These are phyloP conservation scores for Colletotrichum chrysophilum DNA, from an alignment of 2,329 filamentous ascomycete genomes.

Conservation along the genomic window DNA sequence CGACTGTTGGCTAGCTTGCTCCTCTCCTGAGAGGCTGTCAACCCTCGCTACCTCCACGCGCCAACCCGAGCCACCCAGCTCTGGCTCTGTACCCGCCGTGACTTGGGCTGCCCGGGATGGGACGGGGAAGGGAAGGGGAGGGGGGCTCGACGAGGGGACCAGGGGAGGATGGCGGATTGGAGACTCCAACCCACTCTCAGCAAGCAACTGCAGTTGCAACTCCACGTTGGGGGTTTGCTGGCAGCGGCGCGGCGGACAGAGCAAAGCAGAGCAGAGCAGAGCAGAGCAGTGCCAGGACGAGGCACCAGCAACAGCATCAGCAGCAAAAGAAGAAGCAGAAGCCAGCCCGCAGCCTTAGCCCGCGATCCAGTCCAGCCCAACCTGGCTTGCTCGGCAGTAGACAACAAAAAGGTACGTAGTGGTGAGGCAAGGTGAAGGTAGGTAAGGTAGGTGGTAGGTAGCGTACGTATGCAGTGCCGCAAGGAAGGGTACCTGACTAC, in stretches of 20 bases:
- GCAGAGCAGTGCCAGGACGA: not conserved
- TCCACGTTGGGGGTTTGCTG: constrained; percentile 7
- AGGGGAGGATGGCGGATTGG: constrained; percentile 1
- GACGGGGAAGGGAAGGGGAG: constrained; percentile 7
- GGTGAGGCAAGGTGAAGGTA: not conserved
- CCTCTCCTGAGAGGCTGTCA: constrained; percentile 17
- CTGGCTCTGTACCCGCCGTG: constrained; percentile 9
- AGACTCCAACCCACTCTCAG: not conserved
- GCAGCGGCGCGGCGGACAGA: not conserved
- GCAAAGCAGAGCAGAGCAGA: not conserved
- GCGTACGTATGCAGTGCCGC: not conserved
- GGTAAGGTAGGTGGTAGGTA: not conserved
- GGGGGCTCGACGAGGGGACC: not conserved
- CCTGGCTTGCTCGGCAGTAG: not conserved
- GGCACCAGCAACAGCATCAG: not conserved
- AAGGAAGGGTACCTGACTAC: not conserved
- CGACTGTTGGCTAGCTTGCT: constrained; percentile 22
- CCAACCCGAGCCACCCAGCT: constrained; percentile 14
- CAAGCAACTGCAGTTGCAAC: constrained; percentile 1
- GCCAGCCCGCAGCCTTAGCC: not conserved
- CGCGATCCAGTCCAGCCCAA: not conserved
- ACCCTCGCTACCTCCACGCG: constrained; percentile 15
- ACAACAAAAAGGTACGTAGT: not conserved
- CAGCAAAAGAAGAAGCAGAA: not conserved
- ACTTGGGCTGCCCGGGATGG: constrained; percentile 12